phyloP scores from a whole-genome alignment of 2,329 filamentous ascomycete genomes.

The Ophiosphaerella narmari region DNA sequence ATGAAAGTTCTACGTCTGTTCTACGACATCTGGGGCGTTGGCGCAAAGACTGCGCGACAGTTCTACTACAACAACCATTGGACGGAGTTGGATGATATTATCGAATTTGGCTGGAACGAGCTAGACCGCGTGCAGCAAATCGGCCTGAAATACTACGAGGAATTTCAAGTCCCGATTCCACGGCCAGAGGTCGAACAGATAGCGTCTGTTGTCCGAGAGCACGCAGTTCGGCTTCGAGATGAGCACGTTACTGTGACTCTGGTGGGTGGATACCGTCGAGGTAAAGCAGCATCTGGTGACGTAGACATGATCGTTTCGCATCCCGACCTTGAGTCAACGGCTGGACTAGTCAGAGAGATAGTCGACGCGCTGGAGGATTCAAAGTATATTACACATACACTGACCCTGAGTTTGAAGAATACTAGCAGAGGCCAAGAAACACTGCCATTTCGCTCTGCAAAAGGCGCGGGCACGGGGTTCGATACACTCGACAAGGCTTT shows the following conservation, averaged over 20 bases:
- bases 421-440: slow-evolving; percentile 73
- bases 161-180: slow-evolving; percentile 74
- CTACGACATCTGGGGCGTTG: slow-evolving; percentile 91
- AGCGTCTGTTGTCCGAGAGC: slow-evolving; percentile 62
- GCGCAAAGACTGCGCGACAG: slow-evolving; percentile 75
- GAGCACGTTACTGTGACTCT: slow-evolving; percentile 63
- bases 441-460: slow-evolving; percentile 57
- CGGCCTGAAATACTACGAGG: slow-evolving; percentile 90
- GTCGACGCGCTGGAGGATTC: slow-evolving; percentile 71
- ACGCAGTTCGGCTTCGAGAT: slow-evolving; percentile 68
- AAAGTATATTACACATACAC: slow-evolving; percentile 78
- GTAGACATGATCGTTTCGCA: slow-evolving; percentile 87
- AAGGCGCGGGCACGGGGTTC: slow-evolving; percentile 64
- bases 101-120: slow-evolving; percentile 77
- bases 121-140: slow-evolving; percentile 87
- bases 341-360: slow-evolving; percentile 72
- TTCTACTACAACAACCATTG: slow-evolving; percentile 79
- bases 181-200: slow-evolving; percentile 76
- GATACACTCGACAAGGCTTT: slow-evolving; percentile 90
- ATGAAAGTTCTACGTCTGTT: slow-evolving; percentile 71
- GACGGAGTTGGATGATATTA: slow-evolving; percentile 82
- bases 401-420: slow-evolving; percentile 71
- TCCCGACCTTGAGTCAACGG: slow-evolving; percentile 69
- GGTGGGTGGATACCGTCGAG: slow-evolving; percentile 81
- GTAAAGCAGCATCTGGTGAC: slow-evolving; percentile 75